These are phyloP conservation scores for Orbilia brochopaga DNA, from an alignment of 2,329 filamentous ascomycete genomes.

Conservation along the genomic window DNA sequence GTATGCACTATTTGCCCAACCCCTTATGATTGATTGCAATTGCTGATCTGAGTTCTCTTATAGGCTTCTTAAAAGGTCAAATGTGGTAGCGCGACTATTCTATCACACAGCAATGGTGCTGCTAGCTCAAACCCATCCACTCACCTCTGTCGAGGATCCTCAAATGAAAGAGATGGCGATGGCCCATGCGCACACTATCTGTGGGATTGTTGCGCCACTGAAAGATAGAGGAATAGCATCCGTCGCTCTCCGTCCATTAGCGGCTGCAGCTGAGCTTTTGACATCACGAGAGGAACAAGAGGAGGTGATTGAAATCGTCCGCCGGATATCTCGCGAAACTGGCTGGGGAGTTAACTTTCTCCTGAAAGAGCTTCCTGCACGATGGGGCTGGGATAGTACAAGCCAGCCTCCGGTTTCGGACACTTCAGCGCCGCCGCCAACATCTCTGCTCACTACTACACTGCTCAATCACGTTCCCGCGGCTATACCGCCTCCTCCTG, in stretches of 20 bases:
- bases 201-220: conserved; percentile 84
- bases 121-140: conserved; percentile 78
- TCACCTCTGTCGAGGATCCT: conserved; percentile 65
- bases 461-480: conserved; percentile 52
- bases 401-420: conserved; percentile 23
- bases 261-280: conserved; percentile 76
- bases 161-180: conserved; percentile 75
- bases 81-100: conserved; percentile 81
- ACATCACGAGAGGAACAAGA: conserved; percentile 74
- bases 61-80: conserved; percentile 76
- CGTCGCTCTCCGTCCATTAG: conserved; percentile 78
- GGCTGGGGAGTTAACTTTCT: conserved; percentile 78
- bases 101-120: conserved; percentile 87
- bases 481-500: conserved; percentile 57
- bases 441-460: conserved; percentile 53
- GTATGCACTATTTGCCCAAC: conserved; percentile 59
- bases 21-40: conserved; percentile 23
- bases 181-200: conserved; percentile 81
- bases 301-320: conserved; percentile 78
- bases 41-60: neutral
- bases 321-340: conserved; percentile 74
- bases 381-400: conserved; percentile 75
- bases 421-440: conserved; percentile 56
- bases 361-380: conserved; percentile 73
- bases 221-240: conserved; percentile 80